Conservation (phyloP, 805 yeast genomes). For the Wickerhamomyces subpelliculosus region DNA sequence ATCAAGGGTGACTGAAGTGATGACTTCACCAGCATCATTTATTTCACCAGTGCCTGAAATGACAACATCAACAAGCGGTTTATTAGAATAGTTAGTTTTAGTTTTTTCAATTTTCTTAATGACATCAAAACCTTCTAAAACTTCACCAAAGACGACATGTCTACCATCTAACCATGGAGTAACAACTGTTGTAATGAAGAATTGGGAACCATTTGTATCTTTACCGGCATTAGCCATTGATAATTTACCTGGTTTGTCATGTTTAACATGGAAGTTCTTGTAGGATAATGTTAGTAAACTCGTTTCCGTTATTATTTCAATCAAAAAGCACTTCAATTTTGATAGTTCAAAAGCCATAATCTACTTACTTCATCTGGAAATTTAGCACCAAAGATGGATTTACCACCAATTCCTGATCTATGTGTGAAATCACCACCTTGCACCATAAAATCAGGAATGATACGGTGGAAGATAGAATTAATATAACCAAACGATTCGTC, state of each 20-base stretch:
- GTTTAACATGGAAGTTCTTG: constrained; percentile 62
- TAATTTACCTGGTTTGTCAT: constrained; percentile 59
- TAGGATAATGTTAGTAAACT: constrained; percentile 45
- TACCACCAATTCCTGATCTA: constrained; percentile 68
- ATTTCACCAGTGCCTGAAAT: constrained; percentile 71
- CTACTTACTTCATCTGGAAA: too few relatives aligned
- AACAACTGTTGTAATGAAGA: constrained; percentile 87
- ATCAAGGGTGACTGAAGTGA: constrained; percentile 16
- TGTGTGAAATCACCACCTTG: constrained; percentile 79
- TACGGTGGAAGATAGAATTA: constrained; percentile 64
- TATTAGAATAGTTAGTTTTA: constrained; percentile 63
- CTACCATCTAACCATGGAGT: constrained; percentile 90
- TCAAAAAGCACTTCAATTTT: too few relatives aligned
- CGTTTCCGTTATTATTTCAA: too few relatives aligned
- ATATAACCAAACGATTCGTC: constrained; percentile 61
- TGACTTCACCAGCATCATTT: constrained; percentile 26
- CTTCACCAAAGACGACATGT: constrained; percentile 97
- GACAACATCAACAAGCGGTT: constrained; percentile 58
- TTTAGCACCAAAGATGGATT: constrained; percentile 73
- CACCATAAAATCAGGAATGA: constrained; percentile 65
- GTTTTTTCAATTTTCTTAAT: constrained; percentile 68
- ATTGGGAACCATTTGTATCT: constrained; percentile 88
- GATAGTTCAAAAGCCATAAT: too few relatives aligned
- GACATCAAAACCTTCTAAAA: constrained; percentile 79
- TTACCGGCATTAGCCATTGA: constrained; percentile 80